These are phyloP conservation scores for Leishmania gerbilli DNA, from an alignment of 208 protist species.

Conservation along the genomic window DNA sequence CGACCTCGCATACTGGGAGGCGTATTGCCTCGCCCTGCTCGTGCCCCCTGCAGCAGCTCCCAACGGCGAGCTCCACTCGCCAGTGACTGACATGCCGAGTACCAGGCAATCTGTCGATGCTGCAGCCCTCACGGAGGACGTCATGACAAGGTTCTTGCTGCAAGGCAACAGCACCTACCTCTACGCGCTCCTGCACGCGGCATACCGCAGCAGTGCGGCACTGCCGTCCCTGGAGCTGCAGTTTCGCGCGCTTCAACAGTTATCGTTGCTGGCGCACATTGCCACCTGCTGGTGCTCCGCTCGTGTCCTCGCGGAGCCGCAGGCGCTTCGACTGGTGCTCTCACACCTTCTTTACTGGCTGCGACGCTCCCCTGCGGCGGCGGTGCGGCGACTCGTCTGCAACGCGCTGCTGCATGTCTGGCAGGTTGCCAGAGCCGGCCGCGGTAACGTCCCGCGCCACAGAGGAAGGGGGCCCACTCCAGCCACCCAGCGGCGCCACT, in stretches of 20 bases:
- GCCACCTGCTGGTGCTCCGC: conserved; percentile 28
- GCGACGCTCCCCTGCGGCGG: background rate
- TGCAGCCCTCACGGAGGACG: conserved; percentile 8
- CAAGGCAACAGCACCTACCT: conserved; percentile 23
- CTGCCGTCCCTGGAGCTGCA: conserved; percentile 16
- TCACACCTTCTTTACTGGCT: conserved; percentile 17
- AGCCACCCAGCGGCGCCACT: background rate
- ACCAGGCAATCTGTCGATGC: background rate
- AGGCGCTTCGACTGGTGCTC: conserved; percentile 18
- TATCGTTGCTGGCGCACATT: conserved; percentile 10
- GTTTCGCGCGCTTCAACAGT: conserved; percentile 15
- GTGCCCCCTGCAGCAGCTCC: background rate
- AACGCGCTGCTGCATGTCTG: conserved; percentile 56
- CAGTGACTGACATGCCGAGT: background rate
- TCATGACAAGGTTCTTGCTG: conserved; percentile 14
- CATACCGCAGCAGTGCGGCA: conserved; percentile 9
- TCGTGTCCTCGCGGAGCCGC: conserved; percentile 6
- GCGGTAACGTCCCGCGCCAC: background rate
- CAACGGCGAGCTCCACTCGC: background rate
- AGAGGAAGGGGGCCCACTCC: too few relatives aligned
- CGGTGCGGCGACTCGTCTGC: conserved; percentile 30
- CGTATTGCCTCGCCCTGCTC: background rate
- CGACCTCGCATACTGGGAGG: background rate
- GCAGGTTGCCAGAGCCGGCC: conserved; percentile 22
- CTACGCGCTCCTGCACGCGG: conserved; percentile 17